phyloP scores from a whole-genome alignment of 2,329 filamentous ascomycete genomes.

The Aspergillus hortae region DNA sequence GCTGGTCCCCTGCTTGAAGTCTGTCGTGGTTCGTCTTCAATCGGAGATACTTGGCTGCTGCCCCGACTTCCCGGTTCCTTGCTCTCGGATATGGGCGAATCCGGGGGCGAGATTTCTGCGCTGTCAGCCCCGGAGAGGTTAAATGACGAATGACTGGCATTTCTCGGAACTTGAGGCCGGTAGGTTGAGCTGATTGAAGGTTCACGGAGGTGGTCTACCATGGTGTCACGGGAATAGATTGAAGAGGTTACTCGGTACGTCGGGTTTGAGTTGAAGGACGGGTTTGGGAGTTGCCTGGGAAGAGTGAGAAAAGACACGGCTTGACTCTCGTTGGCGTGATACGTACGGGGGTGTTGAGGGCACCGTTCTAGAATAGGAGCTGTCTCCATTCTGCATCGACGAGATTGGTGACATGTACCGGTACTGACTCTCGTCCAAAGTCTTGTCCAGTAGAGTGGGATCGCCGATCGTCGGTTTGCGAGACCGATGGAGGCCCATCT shows the following conservation, averaged over 20 bases:
- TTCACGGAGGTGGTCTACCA: constrained; percentile 24
- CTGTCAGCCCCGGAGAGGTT: constrained; percentile 5
- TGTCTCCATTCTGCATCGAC: constrained; percentile 23
- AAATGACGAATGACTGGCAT: background rate
- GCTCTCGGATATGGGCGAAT: constrained; percentile 35
- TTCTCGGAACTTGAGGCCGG: constrained; percentile 3
- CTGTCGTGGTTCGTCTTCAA: constrained; percentile 26
- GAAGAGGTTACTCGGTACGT: constrained; percentile 54
- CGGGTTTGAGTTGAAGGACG: constrained; percentile 13
- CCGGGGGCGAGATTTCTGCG: constrained; percentile 48
- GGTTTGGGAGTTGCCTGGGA: constrained; percentile 15
- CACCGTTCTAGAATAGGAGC: constrained; percentile 25
- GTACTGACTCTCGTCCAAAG: constrained; percentile 45
- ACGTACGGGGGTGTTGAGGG: constrained; percentile 41
- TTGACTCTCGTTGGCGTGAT: background rate
- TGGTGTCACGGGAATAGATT: constrained; percentile 52
- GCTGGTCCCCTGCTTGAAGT: constrained; percentile 14
- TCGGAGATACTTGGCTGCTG: constrained; percentile 37
- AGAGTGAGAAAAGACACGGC: constrained; percentile 5
- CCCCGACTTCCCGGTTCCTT: constrained; percentile 24
- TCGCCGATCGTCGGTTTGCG: constrained; percentile 44
- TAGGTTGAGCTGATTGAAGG: constrained; percentile 16
- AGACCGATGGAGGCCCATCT: constrained; percentile 43
- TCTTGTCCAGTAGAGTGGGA: constrained; percentile 45
- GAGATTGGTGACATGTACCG: constrained; percentile 33